These are phyloP conservation scores for Cyclostephanos invisitatus DNA, from an alignment of 108 stramenopile species.

Conservation along the genomic window DNA sequence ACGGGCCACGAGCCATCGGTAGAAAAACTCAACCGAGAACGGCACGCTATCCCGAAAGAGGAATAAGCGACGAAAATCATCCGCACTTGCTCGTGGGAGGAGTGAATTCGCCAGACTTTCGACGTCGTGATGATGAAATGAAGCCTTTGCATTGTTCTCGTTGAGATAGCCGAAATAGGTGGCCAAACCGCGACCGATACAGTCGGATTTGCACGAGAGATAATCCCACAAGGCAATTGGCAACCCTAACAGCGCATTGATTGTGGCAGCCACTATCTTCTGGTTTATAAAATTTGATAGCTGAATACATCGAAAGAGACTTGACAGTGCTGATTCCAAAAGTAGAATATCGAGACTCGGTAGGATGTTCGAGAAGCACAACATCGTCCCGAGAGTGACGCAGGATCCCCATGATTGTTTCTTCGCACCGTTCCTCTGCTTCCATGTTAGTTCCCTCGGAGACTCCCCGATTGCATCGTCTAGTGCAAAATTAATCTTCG, in stretches of 20 bases:
- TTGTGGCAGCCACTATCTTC: constrained; percentile 42
- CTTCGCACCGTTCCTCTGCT: constrained; percentile 64
- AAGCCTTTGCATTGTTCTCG: constrained; percentile 10
- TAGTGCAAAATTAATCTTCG: constrained; percentile 45
- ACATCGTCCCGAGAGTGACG: constrained; percentile 41
- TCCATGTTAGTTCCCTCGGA: constrained; percentile 58
- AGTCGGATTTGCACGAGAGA: constrained; percentile 29
- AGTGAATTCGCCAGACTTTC: constrained; percentile 23
- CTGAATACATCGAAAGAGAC: constrained; percentile 45
- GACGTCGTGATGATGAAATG: constrained; percentile 16
- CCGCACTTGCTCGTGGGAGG: constrained; percentile 14
- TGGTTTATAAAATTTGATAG: constrained; percentile 24
- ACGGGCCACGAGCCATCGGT: constrained; percentile 39
- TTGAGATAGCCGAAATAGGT: constrained; percentile 32
- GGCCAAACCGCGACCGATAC: constrained; percentile 36
- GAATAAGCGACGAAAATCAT: constrained; percentile 41
- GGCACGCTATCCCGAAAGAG: constrained; percentile 26
- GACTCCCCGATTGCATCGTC: constrained; percentile 37
- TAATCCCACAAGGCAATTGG: constrained; percentile 38
- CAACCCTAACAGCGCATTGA: constrained; percentile 23
- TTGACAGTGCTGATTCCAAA: constrained; percentile 22
- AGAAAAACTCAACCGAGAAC: constrained; percentile 35
- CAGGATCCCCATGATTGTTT: constrained; percentile 83
- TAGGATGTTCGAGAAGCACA: constrained; percentile 12
- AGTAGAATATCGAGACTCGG: constrained; percentile 10